Evolutionary conservation across 345 rosid species (phyloP), one percentile per base, ranked within the genome.

Genomic region (Garcia nutans): DNA sequence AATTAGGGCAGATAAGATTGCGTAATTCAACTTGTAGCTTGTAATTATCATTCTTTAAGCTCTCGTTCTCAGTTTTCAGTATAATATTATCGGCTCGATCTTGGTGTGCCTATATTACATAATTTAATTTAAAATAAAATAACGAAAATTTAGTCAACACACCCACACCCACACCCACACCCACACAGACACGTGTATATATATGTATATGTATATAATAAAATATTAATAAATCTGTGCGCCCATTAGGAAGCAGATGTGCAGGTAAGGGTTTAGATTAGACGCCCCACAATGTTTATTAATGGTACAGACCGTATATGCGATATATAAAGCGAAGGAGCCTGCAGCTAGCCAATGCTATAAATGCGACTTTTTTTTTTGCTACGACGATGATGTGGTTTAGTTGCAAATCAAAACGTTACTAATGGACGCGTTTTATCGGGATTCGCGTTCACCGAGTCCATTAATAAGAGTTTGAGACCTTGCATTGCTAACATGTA

Each of bases 41-140:
- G 69, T 82, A 90, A 76, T 93, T 91, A 81, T 93, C 98, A 57
- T 79, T 78, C 87, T 88, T 91, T 9, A 95, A 86, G 13, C 63
- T 81, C 33, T 93, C 97, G 67, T 95, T 95, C 79, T 95, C 99
- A 10, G 93, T 88, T 72, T 94, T 86, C 44, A 95, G 87, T 73
- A 93, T 85, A 76, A 75, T 79, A 74, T 95, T 95, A 52, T 95
- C 98, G 0, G 90, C 9, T 63, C 98, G 85, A 77, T 91, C 99
- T 83, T 95, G 99, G 70, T 93, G 97, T 65, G 98, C 97, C 99
- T 94, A 70, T 0, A 69, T 62, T n/a, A 67, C 58, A 24, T n/a
- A n/a, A n/a, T 61, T 41, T 19, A 47, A 56, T 65, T 56, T n/a
- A 5, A 33, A 63, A 58, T 20, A 73, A 68, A 68, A 15, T 19